Conservation (phyloP, 2,329 filamentous ascomycete species). For the Alternaria triticina region DNA sequence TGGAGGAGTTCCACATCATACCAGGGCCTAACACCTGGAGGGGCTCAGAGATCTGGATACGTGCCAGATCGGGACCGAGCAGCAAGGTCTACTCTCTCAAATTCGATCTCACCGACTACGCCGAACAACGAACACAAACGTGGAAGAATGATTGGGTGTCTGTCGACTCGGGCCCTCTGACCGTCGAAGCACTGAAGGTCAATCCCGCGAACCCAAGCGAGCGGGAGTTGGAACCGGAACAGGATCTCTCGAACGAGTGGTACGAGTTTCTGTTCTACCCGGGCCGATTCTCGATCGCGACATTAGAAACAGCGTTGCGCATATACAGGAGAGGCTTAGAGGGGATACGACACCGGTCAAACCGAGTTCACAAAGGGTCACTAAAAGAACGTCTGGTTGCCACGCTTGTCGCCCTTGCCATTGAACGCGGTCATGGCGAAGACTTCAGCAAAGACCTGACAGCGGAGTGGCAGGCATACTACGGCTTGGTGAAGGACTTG, state of each 20-base stretch:
- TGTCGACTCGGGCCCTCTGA: slow-evolving; percentile 52
- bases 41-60: slow-evolving; percentile 55
- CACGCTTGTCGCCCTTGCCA: slow-evolving; percentile 72
- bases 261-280: slow-evolving; percentile 81
- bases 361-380: slow-evolving; percentile 50
- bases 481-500: slow-evolving; percentile 81
- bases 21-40: slow-evolving; percentile 47
- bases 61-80: slow-evolving; percentile 62
- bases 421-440: slow-evolving; percentile 72
- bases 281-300: slow-evolving; percentile 78
- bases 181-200: slow-evolving; percentile 49
- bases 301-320: slow-evolving; percentile 80
- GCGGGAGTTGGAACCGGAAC: slow-evolving; percentile 34
- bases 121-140: slow-evolving; percentile 66
- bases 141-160: slow-evolving; percentile 67
- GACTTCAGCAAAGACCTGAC: slow-evolving; percentile 76
- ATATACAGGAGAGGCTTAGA: slow-evolving; percentile 76
- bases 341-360: slow-evolving; percentile 10
- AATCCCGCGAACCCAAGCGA: slow-evolving; percentile 49
- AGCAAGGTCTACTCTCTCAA: slow-evolving; percentile 73
- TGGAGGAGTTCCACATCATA: slow-evolving; percentile 56
- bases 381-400: slow-evolving; percentile 79
- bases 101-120: slow-evolving; percentile 71
- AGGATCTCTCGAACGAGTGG: slow-evolving; percentile 72
- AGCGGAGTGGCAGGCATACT: slow-evolving; percentile 88